These are phyloP conservation scores for Lipomyces yamadae DNA, from an alignment of 805 yeast genomes.

Conservation along the genomic window DNA sequence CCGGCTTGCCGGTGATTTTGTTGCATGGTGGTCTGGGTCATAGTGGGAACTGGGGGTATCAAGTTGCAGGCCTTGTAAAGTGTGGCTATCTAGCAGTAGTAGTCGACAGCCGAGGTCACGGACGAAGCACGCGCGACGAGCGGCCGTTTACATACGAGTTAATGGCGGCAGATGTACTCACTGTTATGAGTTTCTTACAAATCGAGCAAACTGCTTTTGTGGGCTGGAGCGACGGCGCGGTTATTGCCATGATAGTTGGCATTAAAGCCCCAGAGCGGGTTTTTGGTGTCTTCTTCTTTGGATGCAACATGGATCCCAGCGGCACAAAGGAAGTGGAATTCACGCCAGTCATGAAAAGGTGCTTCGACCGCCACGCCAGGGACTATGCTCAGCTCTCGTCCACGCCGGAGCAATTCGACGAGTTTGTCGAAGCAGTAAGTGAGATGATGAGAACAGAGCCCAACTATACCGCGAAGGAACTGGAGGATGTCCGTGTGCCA, in stretches of 20 bases:
- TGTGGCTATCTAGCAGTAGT: constrained; percentile 5
- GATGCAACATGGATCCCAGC: constrained; percentile 8
- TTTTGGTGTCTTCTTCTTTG: constrained; percentile 5
- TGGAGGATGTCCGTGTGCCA: neutral
- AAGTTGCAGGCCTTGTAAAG: neutral
- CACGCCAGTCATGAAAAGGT: neutral
- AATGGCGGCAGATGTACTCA: constrained; percentile 4
- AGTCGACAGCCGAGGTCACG: constrained; percentile 9
- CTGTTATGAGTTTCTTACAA: neutral
- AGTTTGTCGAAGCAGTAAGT: neutral
- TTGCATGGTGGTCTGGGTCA: constrained; percentile 8
- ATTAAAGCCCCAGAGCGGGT: neutral
- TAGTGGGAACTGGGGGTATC: constrained; percentile 8
- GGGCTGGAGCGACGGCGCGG: constrained; percentile 9
- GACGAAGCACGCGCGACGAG: constrained; percentile 6
- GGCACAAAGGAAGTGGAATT: constrained; percentile 9
- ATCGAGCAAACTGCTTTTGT: neutral
- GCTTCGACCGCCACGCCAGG: constrained; percentile 3
- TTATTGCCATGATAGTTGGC: neutral
- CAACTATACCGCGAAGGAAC: neutral
- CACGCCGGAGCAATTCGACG: constrained; percentile 2
- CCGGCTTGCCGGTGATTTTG: constrained; percentile 5
- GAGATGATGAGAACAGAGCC: constrained; percentile 8
- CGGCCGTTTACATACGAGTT: constrained; percentile 2
- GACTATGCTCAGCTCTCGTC: constrained; percentile 3